These are phyloP conservation scores for Vachellia collinsii DNA, from an alignment of 306 rosid species.

Conservation along the genomic window DNA sequence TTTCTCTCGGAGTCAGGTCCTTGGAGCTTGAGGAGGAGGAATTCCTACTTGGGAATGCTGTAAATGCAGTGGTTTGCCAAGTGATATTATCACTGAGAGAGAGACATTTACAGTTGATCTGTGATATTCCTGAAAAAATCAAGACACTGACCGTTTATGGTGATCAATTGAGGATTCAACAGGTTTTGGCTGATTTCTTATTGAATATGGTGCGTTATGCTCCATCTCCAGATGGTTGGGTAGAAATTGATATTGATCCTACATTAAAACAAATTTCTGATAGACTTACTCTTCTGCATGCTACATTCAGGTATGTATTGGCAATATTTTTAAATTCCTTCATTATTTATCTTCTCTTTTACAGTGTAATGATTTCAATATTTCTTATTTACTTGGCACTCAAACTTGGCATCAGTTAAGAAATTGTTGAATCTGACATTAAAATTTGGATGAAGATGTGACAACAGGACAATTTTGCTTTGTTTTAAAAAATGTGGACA, in stretches of 20 bases:
- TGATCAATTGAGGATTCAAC: slow-evolving; percentile 90
- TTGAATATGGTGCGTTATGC: slow-evolving; percentile 84
- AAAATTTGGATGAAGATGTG: too few relatives aligned
- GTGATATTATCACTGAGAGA: slow-evolving; percentile 82
- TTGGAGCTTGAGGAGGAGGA: slow-evolving; percentile 85
- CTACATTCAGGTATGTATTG: slow-evolving; percentile 79
- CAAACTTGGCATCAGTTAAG: too few relatives aligned
- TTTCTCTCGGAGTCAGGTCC: slow-evolving; percentile 56
- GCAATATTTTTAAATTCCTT: background rate
- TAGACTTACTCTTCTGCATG: slow-evolving; percentile 56
- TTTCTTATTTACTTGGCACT: background rate
- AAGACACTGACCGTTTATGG: slow-evolving; percentile 85
- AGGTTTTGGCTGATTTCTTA: slow-evolving; percentile 86
- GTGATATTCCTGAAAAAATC: slow-evolving; percentile 92
- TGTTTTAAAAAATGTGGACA: too few relatives aligned
- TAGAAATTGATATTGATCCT: slow-evolving; percentile 82
- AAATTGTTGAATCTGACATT: too few relatives aligned
- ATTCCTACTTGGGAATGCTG: slow-evolving; percentile 81
- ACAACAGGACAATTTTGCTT: too few relatives aligned
- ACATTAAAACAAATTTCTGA: slow-evolving; percentile 67
- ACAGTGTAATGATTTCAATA: background rate
- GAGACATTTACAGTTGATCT: slow-evolving; percentile 79
- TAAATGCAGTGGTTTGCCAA: slow-evolving; percentile 96
- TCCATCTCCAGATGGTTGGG: slow-evolving; percentile 92
- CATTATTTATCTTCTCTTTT: background rate